Percentiles rank a stretch among this genome's conserved stretches.
These are phyloP conservation scores for Viola pubescens DNA, from an alignment of 441 rosid genomes.

Conservation along the genomic window DNA sequence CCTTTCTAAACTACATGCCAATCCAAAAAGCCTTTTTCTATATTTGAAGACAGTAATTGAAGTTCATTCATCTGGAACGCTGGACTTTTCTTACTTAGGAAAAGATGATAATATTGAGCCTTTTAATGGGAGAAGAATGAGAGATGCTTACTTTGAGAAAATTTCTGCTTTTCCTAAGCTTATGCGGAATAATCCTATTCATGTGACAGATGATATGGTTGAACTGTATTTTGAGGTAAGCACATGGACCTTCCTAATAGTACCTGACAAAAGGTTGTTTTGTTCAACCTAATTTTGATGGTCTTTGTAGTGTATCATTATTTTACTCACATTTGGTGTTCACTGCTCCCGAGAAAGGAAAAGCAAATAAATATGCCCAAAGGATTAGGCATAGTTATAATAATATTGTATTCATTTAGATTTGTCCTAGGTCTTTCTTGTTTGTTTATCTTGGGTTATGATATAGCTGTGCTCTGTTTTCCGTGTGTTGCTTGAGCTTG, in stretches of 20 bases:
- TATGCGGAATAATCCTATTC: slow-evolving; percentile 62
- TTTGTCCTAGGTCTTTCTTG: slow-evolving; percentile 1
- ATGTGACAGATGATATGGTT: slow-evolving; percentile 88
- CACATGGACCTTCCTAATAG: slow-evolving; percentile 10
- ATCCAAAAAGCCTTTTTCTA: slow-evolving; percentile 81
- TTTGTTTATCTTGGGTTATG: slow-evolving; percentile 3
- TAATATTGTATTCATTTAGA: neutral
- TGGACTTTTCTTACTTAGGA: slow-evolving; percentile 57
- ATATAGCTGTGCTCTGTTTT: neutral
- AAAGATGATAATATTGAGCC: slow-evolving; percentile 35
- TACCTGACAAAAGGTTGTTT: neutral
- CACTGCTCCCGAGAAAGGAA: too few species aligned
- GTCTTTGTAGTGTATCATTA: slow-evolving; percentile 5
- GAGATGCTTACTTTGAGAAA: slow-evolving; percentile 51
- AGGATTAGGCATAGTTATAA: neutral
- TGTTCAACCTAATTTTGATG: neutral
- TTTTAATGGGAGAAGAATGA: slow-evolving; percentile 39
- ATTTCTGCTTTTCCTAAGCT: slow-evolving; percentile 66
- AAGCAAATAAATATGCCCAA: slow-evolving; percentile 4
- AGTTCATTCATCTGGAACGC: slow-evolving; percentile 77
- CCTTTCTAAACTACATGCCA: slow-evolving; percentile 56
- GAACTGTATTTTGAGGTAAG: slow-evolving; percentile 89
- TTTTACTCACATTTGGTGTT: neutral
- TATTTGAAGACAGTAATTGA: slow-evolving; percentile 84
- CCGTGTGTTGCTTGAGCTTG: neutral